Evolutionary conservation across 345 rosid species (phyloP), one percentile per base, ranked within the genome.

Genomic region (Pistacia vera): DNA sequence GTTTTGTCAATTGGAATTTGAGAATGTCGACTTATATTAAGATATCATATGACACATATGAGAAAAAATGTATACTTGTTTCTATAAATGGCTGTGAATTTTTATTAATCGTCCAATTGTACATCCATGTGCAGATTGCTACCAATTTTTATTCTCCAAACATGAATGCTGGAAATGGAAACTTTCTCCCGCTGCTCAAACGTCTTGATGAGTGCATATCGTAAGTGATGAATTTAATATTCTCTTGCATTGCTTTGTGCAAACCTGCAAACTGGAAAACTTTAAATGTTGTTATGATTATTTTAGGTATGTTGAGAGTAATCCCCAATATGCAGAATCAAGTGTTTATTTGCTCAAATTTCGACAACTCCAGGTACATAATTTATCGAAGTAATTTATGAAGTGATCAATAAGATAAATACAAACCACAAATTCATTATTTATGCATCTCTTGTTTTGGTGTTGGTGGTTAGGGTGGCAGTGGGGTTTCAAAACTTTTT

Each of bases 241-340:
- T 54, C 38, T 74, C 28, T 83, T 63, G 48, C 64, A 18, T 25
- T 56, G 2, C 17, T 64, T 54, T 20, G 61, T 38, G 51, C 46
- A 5, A 51, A 16, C 10, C 44, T 77, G 60, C 20, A 41, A 58
- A 63, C 52, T 59, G 20, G n/a, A 25, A 48, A 25, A 63, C 11
- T 62, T 46, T 51, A n/a, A 17, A 16, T 46, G 44, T 58, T 71
- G n/a, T 30, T 77, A 46, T 64, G 51, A 81, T 64, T 68, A 18
- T 33, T 75, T 41, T 72, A 95, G 99, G 82, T 95, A 95, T 77
- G 91, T 93, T 48, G 97, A 93, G 81, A 85, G 82, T 80, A 95
- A 93, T 84, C 98, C 91, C 17, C 99, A 95, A 64, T 95, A 92
- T 87, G 98, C 98, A 55, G 99, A 95, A 85, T 92, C 99, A 7